Base-by-base conservation (phyloP, 2,329 filamentous ascomycete species). In the Aspergillus arachidicola region DNA sequence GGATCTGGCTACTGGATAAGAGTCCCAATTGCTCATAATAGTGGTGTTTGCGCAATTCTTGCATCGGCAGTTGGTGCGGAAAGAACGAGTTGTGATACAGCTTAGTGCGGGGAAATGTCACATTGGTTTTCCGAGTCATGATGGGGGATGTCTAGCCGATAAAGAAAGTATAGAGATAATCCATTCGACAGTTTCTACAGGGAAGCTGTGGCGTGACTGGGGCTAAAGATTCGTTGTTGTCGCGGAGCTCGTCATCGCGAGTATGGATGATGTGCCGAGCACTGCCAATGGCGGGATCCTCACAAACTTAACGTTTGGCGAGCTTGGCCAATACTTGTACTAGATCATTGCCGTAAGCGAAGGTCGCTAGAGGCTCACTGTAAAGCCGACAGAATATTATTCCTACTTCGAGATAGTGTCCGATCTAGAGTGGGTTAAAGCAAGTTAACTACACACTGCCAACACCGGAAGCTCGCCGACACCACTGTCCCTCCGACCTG, bases 201-300 rank as follows among this genome's bases (percentile, higher is more conserved):
- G 51, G 51, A 21, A 54, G 51, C 51, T 54, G 51, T 54, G 51
- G n/a, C 51, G 51, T 54, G 19, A 54, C 23, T 30, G 51, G 32
- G 12, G n/a, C 51, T 54, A 54, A 36, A 23, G 30, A 54, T 54
- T 54, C 30, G 51, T 34, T n/a, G 32, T 36, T 12, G 51, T 11
- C 7, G 26, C 46, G 41, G 26, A 63, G 57, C 60, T 65, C 63
- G 63, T 59, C 63, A 65, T 65, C 19, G 19, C 45, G 21, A 50
- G 38, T n/a, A n/a, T 38, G 58, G 54, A 65, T 65, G 60, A 63
- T 63, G 63, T 63, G 63, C 60, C 38, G 26, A 50, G n/a, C n/a
- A n/a, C 16, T 19, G 9, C 16, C 3, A 26, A 48, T 48, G 45
- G 34, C 34, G 34, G 34, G n/a, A 23, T 12, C 12, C 21, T 10